Conservation (phyloP, 225 moss, liverwort and hornwort genomes). For the Rhytidiadelphus loreus region DNA sequence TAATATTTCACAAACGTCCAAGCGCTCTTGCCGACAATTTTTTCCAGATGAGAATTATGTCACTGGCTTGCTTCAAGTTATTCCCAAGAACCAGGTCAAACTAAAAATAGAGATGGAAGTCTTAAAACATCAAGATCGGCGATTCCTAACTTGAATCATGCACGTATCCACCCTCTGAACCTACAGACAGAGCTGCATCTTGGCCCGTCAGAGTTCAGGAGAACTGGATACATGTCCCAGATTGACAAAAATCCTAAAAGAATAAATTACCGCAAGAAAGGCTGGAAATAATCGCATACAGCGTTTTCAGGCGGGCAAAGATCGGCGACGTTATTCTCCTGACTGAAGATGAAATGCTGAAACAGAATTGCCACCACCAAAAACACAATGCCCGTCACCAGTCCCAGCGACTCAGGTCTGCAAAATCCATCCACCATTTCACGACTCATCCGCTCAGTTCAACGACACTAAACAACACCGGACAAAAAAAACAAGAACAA, state of each 20-base stretch:
- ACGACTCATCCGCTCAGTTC: background rate
- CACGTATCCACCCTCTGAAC: conserved; percentile 6
- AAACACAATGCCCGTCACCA: conserved; percentile 82
- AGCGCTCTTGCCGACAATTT: background rate
- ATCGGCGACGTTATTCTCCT: conserved; percentile 64
- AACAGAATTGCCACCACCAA: conserved; percentile 78
- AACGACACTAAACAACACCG: background rate
- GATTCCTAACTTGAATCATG: background rate
- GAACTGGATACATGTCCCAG: conserved; percentile 4
- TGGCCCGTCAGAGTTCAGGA: background rate
- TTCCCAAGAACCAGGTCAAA: background rate
- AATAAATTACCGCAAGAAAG: conserved; percentile 51
- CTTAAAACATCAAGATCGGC: background rate
- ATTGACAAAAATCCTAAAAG: conserved; percentile 18
- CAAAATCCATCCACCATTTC: conserved; percentile 6
- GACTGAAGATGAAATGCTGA: conserved; percentile 85
- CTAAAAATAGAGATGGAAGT: background rate
- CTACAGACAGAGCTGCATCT: background rate
- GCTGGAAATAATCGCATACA: conserved; percentile 84
- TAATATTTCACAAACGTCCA: background rate
- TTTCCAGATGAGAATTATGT: background rate
- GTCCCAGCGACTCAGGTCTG: conserved; percentile 88
- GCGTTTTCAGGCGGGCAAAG: conserved; percentile 72
- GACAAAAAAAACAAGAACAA: background rate
- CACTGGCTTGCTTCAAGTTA: background rate